Base-by-base conservation (phyloP, 768 basidiomycete species). In the Piloderma croceum region DNA sequence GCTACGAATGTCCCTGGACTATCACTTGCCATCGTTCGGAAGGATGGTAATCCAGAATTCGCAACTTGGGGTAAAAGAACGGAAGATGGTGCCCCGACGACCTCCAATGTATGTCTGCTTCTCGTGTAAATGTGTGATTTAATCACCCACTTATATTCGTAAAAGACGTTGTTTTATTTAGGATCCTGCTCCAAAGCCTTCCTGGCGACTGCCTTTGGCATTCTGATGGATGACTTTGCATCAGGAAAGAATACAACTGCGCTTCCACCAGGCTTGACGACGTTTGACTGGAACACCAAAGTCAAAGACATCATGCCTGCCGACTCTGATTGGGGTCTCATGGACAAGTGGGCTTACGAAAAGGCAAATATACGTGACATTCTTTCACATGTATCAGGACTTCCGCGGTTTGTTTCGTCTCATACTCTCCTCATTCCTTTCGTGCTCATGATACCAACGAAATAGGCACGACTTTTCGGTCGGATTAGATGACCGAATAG, bases 181-280 rank as follows among this genome's bases (percentile, higher is more conserved):
- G 67, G 49, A 2, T 68, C 64, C 0, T 58, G 60, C 20, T 67
- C 64, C 6, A 66, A 70, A 34, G 64, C 64, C 5, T 71, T 71
- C 51, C 51, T 69, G 5, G 52, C 58, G 2, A 60, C 57, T 0
- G 57, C 67, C 2, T 36, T 71, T 1, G 69, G 71, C 4, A 59
- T 72, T 10, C 56, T 71, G 18, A 64, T 70, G 34, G 62, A 68
- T 20, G 69, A 69, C 45, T 70, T 63, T 45, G 55, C 54, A 11
- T 41, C 53, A 10, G 59, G 66, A 3, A 52, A 48, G 18, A 69
- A 68, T 31, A 43, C 47, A 5, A 63, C 68, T 0, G 52, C 53
- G 6, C 56, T 71, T 3, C 69, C 69, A 1, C 15, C 40, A 1
- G 47, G 48, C 5, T 15, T 68, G 17, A 39, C 41, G 1, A 50